Evolutionary conservation across 2,329 filamentous ascomycete species (phyloP).

Genomic region (Colletotrichum sp.): DNA sequence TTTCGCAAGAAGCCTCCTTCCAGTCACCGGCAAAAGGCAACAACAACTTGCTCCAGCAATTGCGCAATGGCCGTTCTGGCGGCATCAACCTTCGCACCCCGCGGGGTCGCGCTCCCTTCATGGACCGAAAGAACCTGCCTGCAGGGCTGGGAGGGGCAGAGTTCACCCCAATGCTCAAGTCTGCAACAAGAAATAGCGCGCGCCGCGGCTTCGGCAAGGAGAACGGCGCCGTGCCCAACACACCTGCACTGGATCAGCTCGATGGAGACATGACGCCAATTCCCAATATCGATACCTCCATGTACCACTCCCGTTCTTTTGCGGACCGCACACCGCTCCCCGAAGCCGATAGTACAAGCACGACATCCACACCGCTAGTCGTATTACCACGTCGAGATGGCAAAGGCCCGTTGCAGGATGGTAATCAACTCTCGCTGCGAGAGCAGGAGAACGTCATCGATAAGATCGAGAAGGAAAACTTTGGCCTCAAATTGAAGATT

Average conservation of each 20-base stretch:
- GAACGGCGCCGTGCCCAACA: slow-evolving; percentile 65
- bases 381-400: slow-evolving; percentile 67
- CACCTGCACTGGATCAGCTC: slow-evolving; percentile 71
- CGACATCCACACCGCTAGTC: slow-evolving; percentile 81
- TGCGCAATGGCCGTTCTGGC: slow-evolving; percentile 68
- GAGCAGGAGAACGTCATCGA: slow-evolving; percentile 97
- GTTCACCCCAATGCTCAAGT: slow-evolving; percentile 94
- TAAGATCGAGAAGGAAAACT: slow-evolving; percentile 98
- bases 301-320: slow-evolving; percentile 69
- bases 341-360: slow-evolving; percentile 78
- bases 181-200: slow-evolving; percentile 73
- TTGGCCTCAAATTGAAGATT: slow-evolving; percentile 94
- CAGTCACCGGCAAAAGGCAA: slow-evolving; percentile 71
- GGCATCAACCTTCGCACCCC: slow-evolving; percentile 74
- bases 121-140: slow-evolving; percentile 74
- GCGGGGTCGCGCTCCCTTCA: slow-evolving; percentile 72
- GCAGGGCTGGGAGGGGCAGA: slow-evolving; percentile 72
- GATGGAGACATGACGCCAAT: slow-evolving; percentile 77
- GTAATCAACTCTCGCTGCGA: slow-evolving; percentile 87
- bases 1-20: slow-evolving; percentile 88
- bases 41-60: slow-evolving; percentile 76
- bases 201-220: slow-evolving; percentile 64
- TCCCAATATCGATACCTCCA: slow-evolving; percentile 74
- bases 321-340: slow-evolving; percentile 72
- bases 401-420: slow-evolving; percentile 77